Evolutionary conservation across 2,329 filamentous ascomycete species (phyloP).

Genomic region (Diplodia seriata): DNA sequence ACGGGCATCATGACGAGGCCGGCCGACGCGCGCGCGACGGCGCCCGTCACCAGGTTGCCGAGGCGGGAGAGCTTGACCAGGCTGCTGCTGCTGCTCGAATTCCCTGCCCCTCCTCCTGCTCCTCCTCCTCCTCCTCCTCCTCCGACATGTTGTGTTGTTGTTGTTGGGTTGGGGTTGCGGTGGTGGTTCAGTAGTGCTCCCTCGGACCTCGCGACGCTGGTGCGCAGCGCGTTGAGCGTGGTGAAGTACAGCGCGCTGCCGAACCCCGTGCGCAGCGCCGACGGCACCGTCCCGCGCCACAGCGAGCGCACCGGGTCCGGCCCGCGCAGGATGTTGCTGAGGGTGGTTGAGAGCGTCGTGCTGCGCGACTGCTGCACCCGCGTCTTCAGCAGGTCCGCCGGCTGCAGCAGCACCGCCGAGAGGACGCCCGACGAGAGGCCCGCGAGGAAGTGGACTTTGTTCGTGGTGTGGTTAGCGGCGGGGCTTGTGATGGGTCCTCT

Average conservation of each 20-base stretch:
- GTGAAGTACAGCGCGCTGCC: slow-evolving; percentile 96
- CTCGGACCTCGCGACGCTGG: slow-evolving; percentile 44
- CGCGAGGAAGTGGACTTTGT: slow-evolving; percentile 77
- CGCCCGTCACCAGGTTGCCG: slow-evolving; percentile 85
- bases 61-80: slow-evolving; percentile 83
- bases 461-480: background rate
- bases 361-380: slow-evolving; percentile 86
- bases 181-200: background rate
- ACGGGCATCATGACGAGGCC: slow-evolving; percentile 95
- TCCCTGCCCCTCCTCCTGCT: no score
- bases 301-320: slow-evolving; percentile 73
- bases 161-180: slow-evolving; percentile 19
- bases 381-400: slow-evolving; percentile 95
- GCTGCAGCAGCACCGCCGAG: slow-evolving; percentile 89
- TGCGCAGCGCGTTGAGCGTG: slow-evolving; percentile 81
- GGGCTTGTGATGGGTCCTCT: background rate
- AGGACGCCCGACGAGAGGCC: slow-evolving; percentile 86
- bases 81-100: slow-evolving; percentile 64
- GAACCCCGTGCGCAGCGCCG: slow-evolving; percentile 89
- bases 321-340: slow-evolving; percentile 72
- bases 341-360: slow-evolving; percentile 69
- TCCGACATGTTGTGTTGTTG: slow-evolving; percentile 34
- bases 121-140: background rate
- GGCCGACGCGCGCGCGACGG: slow-evolving; percentile 81
- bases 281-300: slow-evolving; percentile 93